These are phyloP conservation scores for Starmera amethionina DNA, from an alignment of 805 yeast genomes.

Conservation along the genomic window DNA sequence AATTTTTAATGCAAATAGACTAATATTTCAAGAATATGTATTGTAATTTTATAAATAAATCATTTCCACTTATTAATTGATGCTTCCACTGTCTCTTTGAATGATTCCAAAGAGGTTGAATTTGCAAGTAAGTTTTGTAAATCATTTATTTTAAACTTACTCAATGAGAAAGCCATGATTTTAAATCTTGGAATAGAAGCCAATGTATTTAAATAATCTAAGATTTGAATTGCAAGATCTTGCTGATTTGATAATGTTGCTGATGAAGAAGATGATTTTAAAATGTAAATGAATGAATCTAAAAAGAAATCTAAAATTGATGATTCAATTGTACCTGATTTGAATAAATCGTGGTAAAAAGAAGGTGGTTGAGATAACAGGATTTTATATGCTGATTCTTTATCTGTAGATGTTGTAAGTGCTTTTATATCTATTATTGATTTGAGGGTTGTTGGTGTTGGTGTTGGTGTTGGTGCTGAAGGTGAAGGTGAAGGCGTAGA, in stretches of 20 bases:
- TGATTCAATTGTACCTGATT: slow-evolving; percentile 37
- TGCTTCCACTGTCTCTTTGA: too few species aligned
- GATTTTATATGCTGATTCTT: slow-evolving; percentile 26
- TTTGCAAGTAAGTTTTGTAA: too few species aligned
- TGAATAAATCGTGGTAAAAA: slow-evolving; percentile 24
- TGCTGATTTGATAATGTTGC: not conserved
- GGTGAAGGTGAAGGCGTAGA: not conserved
- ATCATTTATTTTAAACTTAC: not conserved
- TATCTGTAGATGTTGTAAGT: slow-evolving; percentile 5
- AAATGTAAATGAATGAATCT: slow-evolving; percentile 23
- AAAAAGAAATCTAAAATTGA: slow-evolving; percentile 37
- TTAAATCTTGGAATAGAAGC: slow-evolving; percentile 13
- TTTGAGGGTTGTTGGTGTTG: not conserved
- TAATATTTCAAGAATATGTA: too few species aligned
- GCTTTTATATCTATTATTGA: not conserved
- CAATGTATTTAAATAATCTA: slow-evolving; percentile 1
- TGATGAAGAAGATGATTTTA: not conserved
- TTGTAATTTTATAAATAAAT: too few species aligned
- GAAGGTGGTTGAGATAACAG: slow-evolving; percentile 22
- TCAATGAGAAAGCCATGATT: not conserved
- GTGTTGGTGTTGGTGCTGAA: not conserved
- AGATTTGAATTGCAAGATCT: not conserved
- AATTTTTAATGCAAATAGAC: too few species aligned
- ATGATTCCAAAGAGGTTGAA: too few species aligned
- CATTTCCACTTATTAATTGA: too few species aligned